Conservation (phyloP, 1,139 yeast species). For the Suzukiozyma palmioleophila region DNA sequence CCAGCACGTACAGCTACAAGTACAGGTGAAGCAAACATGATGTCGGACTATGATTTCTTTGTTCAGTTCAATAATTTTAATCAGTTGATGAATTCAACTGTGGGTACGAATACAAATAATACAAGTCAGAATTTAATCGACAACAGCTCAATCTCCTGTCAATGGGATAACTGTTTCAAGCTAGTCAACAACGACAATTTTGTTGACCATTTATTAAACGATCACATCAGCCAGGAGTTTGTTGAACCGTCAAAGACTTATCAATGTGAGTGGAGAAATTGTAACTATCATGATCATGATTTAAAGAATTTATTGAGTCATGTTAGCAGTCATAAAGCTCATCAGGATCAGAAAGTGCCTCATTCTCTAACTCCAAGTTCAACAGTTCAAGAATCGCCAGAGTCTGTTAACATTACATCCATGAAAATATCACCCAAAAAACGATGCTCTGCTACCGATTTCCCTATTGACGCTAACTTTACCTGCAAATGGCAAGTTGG, state of each 20-base stretch:
- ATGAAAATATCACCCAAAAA: slow-evolving; percentile 31
- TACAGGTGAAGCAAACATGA: slow-evolving; percentile 12
- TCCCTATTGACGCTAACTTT: slow-evolving; percentile 19
- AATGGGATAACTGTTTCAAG: slow-evolving; percentile 54
- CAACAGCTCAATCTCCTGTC: slow-evolving; percentile 27
- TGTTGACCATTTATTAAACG: slow-evolving; percentile 52
- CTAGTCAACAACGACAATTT: slow-evolving; percentile 41
- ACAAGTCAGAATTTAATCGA: neutral
- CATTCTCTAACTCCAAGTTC: slow-evolving; percentile 14
- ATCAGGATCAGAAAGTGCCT: slow-evolving; percentile 5
- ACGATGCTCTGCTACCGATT: slow-evolving; percentile 10
- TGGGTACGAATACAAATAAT: neutral
- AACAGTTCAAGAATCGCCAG: slow-evolving; percentile 3
- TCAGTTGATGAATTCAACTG: slow-evolving; percentile 12
- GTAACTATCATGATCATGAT: slow-evolving; percentile 53
- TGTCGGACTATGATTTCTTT: slow-evolving; percentile 40
- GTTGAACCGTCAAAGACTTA: slow-evolving; percentile 11
- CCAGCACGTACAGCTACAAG: slow-evolving; percentile 2
- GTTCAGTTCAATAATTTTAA: slow-evolving; percentile 39
- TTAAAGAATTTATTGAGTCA: slow-evolving; percentile 55
- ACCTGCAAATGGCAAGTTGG: slow-evolving; percentile 48
- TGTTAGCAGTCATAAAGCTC: slow-evolving; percentile 47
- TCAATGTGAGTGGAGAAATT: slow-evolving; percentile 73
- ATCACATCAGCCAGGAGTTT: slow-evolving; percentile 45
- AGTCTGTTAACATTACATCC: slow-evolving; percentile 25